Evolutionary conservation across 2,329 filamentous ascomycete genomes (phyloP).

Genomic region (Diatrype stigma): DNA sequence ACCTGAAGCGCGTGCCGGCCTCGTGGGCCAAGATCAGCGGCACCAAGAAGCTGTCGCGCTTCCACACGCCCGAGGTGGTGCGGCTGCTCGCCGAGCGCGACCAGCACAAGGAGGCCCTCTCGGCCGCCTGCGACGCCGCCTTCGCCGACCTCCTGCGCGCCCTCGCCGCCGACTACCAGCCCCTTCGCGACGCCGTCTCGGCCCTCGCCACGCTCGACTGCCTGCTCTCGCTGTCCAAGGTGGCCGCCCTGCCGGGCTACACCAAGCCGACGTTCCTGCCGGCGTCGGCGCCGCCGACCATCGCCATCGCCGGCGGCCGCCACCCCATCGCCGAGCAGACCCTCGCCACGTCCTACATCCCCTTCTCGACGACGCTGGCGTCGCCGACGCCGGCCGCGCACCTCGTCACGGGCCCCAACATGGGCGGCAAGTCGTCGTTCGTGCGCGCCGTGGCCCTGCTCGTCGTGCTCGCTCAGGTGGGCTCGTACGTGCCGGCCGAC

Average conservation of each 20-base stretch:
- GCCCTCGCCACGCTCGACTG: constrained; percentile 86
- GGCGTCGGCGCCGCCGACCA: constrained; percentile 59
- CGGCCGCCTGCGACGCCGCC: constrained; percentile 83
- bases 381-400: constrained; percentile 65
- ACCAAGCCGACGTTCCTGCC: constrained; percentile 66
- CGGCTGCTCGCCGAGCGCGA: constrained; percentile 81
- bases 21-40: constrained; percentile 94
- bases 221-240: constrained; percentile 76
- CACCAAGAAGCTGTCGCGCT: constrained; percentile 87
- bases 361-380: constrained; percentile 76
- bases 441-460: constrained; percentile 90
- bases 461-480: constrained; percentile 89
- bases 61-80: constrained; percentile 89
- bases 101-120: constrained; percentile 89
- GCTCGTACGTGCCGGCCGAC: constrained; percentile 84
- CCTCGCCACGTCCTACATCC: constrained; percentile 81
- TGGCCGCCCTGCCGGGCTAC: constrained; percentile 85
- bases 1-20: constrained; percentile 83
- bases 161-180: constrained; percentile 81
- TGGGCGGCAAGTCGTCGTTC: constrained; percentile 98
- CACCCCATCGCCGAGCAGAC: constrained; percentile 96
- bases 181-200: constrained; percentile 82
- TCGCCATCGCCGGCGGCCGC: constrained; percentile 70
- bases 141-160: constrained; percentile 68
- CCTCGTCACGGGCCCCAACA: constrained; percentile 94